These are phyloP conservation scores for Metschnikowia cubensis DNA, from an alignment of 805 yeast species.

Conservation along the genomic window DNA sequence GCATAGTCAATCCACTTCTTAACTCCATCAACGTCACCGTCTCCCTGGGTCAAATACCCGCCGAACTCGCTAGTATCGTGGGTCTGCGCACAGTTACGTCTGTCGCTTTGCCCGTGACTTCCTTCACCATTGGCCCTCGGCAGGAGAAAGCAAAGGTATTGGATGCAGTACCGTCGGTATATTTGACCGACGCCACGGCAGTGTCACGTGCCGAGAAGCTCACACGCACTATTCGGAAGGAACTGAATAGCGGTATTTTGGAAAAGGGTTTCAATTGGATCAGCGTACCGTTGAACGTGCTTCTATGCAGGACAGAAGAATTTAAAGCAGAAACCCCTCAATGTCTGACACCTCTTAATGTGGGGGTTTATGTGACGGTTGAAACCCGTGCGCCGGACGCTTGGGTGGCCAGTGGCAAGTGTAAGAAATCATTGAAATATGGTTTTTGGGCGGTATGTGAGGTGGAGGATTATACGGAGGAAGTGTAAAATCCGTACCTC, in stretches of 20 bases:
- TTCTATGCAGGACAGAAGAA: not conserved
- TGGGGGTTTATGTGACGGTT: conserved; percentile 31
- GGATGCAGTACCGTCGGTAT: conserved; percentile 34
- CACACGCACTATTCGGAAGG: conserved; percentile 21
- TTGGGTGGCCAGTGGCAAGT: conserved; percentile 15
- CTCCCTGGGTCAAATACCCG: conserved; percentile 22
- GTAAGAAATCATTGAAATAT: conserved; percentile 15
- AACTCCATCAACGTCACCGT: conserved; percentile 20
- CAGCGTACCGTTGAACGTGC: conserved; percentile 27
- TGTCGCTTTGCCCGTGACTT: conserved; percentile 24
- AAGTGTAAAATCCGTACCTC: no score
- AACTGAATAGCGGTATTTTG: conserved; percentile 6
- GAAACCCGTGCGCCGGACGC: conserved; percentile 23
- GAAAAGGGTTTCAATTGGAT: conserved; percentile 32
- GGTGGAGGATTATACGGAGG: not conserved
- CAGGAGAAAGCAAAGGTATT: conserved; percentile 20
- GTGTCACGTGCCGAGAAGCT: conserved; percentile 30
- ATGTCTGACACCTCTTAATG: not conserved
- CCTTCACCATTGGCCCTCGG: conserved; percentile 20
- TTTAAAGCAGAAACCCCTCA: no score
- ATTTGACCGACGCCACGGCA: conserved; percentile 26
- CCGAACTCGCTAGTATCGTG: conserved; percentile 6
- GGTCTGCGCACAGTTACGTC: not conserved
- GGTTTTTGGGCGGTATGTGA: conserved; percentile 26
- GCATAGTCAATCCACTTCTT: conserved; percentile 30